phyloP scores from a whole-genome alignment of 2,329 filamentous ascomycete species.

The Colletotrichum sp. region DNA sequence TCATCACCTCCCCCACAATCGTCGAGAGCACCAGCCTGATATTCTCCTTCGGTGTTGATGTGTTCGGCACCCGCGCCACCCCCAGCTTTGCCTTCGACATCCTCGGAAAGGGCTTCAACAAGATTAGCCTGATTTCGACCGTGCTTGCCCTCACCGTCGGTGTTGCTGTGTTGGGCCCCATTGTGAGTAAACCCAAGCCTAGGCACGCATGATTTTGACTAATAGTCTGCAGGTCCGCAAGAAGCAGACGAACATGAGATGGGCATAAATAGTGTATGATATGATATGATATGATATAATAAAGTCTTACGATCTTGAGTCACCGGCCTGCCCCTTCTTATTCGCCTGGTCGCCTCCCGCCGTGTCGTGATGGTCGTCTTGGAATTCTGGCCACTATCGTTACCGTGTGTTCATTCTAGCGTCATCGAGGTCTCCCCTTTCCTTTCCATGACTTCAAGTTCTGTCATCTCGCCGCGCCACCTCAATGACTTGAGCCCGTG shows the following conservation, averaged over 20 bases:
- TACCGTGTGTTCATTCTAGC: not conserved
- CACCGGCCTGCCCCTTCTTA: not conserved
- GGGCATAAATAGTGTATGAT: slow-evolving; percentile 40
- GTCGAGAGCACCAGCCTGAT: slow-evolving; percentile 93
- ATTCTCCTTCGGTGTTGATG: slow-evolving; percentile 85
- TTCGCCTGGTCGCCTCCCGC: not conserved
- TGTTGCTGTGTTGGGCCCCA: slow-evolving; percentile 79
- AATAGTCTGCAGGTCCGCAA: slow-evolving; percentile 55
- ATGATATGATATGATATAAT: slow-evolving; percentile 6
- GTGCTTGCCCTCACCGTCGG: slow-evolving; percentile 80
- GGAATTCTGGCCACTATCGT: not conserved
- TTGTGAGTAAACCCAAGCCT: slow-evolving; percentile 65
- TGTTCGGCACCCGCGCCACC: slow-evolving; percentile 86
- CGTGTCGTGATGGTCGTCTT: not conserved
- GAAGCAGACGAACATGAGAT: slow-evolving; percentile 72
- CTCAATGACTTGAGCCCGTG: not conserved
- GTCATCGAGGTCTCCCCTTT: not conserved
- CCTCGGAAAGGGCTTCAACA: slow-evolving; percentile 92
- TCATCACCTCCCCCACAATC: slow-evolving; percentile 78
- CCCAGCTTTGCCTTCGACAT: slow-evolving; percentile 93
- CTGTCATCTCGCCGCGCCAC: not conserved
- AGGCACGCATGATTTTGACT: slow-evolving; percentile 27
- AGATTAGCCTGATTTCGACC: slow-evolving; percentile 81
- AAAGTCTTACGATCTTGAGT: not conserved
- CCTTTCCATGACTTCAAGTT: not conserved